Evolutionary conservation across 2,329 filamentous ascomycete species (phyloP), one percentile per base, ranked within the genome.

Genomic region (Ampelomyces quisqualis): DNA sequence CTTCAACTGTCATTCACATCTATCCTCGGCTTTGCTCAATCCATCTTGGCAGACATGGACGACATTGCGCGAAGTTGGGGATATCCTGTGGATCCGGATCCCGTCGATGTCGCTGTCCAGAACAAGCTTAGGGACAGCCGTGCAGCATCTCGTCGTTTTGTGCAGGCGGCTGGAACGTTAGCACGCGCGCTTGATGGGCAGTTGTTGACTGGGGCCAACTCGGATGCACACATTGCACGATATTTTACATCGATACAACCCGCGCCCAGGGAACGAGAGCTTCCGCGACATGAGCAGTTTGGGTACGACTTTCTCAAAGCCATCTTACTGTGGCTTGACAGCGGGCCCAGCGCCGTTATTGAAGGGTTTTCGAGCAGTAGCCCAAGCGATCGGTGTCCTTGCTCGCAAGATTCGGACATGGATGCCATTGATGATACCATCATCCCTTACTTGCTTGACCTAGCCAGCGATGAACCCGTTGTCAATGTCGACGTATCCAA

Each of bases 271-370:
- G 67, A 71, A 29, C 51, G 64, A 7, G 51, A 57, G 5, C 29
- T 68, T 7, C 55, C 62, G 11, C 56, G 43, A 6, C 66, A 71
- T 14, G 73, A 79, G 30, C 74, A 76, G 10, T 84, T 84, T 56
- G 73, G 73, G n/a, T 83, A 82, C 51, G 81, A 84, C 49, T 84
- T 85, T 51, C 53, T 84, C 18, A 82, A 80, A 57, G 79, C 81
- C 1, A 81, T 84, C 29, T 56, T 82, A 2, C 68, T 84, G 1
- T 85, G 80, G 78, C 65, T 84, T 2, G 77, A 81, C 39, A 80
- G 78, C 22, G 81, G 81, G 7, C 67, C 78, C 10, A 69, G 73
- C 7, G 73, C 72, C 19, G 60, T 84, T 7, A 60, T 83, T 2
- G 70, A 77, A 43, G 79, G 77, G 0, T 85, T 85, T 59, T 77